Evolutionary conservation across 225 moss, liverwort and hornwort genomes (phyloP).

Genomic region (Takakia lepidozioides): DNA sequence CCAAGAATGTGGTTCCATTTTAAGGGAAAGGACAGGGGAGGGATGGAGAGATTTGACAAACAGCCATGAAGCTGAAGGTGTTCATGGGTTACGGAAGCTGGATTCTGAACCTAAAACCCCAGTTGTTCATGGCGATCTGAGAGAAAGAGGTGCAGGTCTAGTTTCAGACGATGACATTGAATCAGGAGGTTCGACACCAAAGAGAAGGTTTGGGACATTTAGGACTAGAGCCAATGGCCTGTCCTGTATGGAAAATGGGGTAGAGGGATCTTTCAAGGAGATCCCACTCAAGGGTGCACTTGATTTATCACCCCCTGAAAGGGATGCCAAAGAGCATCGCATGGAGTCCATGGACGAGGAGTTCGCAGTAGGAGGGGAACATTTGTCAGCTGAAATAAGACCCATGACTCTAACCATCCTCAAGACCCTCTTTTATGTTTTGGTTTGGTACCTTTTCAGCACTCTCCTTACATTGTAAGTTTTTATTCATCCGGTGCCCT

Average conservation of each 20-base stretch:
- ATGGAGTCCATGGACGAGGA: constrained; percentile 29
- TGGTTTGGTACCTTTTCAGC: constrained; percentile 88
- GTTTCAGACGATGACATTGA: constrained; percentile 62
- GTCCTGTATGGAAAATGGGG: constrained; percentile 32
- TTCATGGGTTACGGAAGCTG: too few species aligned
- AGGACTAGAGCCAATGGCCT: constrained; percentile 22
- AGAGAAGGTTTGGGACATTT: constrained; percentile 43
- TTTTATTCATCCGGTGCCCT: too few species aligned
- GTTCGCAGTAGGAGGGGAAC: constrained; percentile 13
- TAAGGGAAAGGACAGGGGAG: too few species aligned
- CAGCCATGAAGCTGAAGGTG: too few species aligned
- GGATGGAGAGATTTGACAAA: too few species aligned
- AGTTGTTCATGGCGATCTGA: constrained; percentile 28
- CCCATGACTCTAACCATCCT: constrained; percentile 31
- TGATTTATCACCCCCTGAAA: constrained; percentile 40
- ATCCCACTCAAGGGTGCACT: constrained; percentile 34
- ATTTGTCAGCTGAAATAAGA: constrained; percentile 18
- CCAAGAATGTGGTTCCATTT: too few species aligned
- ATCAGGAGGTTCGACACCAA: constrained; percentile 58
- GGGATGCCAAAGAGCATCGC: constrained; percentile 26
- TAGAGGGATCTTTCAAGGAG: constrained; percentile 20
- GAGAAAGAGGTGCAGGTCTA: constrained; percentile 26
- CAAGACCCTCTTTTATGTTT: constrained; percentile 60
- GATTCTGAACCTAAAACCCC: too few species aligned
- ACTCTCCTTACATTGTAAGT: constrained; percentile 86